Evolutionary conservation across 2,329 filamentous ascomycete species (phyloP), one percentile per base, ranked within the genome.

Genomic region (Penicillium decumbens): DNA sequence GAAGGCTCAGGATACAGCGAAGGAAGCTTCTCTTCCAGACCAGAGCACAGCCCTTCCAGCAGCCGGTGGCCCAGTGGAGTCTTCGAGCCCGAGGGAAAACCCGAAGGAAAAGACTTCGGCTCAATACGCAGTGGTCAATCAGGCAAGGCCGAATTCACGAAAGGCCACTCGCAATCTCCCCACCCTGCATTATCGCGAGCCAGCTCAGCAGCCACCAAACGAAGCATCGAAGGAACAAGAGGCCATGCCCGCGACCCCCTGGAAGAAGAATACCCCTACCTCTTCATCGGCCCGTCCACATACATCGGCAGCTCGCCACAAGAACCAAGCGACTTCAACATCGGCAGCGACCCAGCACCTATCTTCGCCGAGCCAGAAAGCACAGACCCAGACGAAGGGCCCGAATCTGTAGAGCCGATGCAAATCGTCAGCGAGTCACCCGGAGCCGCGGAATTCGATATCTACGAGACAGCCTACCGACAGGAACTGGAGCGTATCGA

Each of bases 381-480:
- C 76, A 76, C 58, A 62, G 44, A 50, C 24, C 54, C 66, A 8
- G 70, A 66, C 10, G 51, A 53, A 13, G 40, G 45, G 10, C 28
- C 28, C 24, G 46, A 46, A 13, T 47, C 27, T 6, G 53, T 57
- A 10, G 41, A 49, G 8, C 38, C 54, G 13, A 59, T 61, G 20
- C 71, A 65, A 20, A 67, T 85, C 4, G 84, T 95, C 35, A 88
- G 88, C 27, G 90, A 95, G 69, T 95, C 88, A 1, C 92, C 92
- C 2, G 85, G 85, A 0, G 86, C 85, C 1, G 87, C 88, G 5
- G 89, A 95, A 52, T 89, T 89, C 60, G 84, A 93, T 64, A 85
- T 97, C 50, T 96, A 95, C 67, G 89, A 95, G 67, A 82, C 80
- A 0, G 92, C 92, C 0, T 96, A 95, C 66, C 83, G 88, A 63